Conservation (phyloP, 1,284 basidiomycete genomes). For the Rhodotorula sp. region DNA sequence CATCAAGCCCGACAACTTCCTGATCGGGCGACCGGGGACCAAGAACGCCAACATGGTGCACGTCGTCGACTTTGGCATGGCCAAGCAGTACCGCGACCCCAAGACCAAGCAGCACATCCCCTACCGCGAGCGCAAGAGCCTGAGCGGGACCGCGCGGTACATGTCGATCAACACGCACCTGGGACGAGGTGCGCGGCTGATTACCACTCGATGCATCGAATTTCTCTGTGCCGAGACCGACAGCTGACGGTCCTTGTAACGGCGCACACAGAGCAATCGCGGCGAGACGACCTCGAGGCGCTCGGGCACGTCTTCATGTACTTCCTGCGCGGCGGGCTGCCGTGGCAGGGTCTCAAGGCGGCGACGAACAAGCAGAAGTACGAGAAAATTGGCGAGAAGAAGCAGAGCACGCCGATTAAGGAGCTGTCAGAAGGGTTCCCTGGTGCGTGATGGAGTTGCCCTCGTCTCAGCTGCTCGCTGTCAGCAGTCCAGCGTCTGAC, state of each 20-base stretch:
- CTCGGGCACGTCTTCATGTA: conserved; percentile 98
- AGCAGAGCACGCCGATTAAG: conserved; percentile 92
- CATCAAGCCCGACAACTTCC: conserved; percentile 97
- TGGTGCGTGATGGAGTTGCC: conserved; percentile 58
- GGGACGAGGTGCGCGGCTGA: conserved; percentile 65
- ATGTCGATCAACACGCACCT: conserved; percentile 98
- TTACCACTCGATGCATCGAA: neutral
- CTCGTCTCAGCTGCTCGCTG: neutral
- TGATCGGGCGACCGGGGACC: conserved; percentile 85
- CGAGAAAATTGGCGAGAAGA: conserved; percentile 99
- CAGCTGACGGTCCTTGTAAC: conserved; percentile 13
- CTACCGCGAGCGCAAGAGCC: conserved; percentile 89
- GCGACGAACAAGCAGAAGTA: conserved; percentile 98
- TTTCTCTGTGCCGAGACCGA: no score
- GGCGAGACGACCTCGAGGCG: conserved; percentile 90
- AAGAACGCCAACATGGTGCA: conserved; percentile 84
- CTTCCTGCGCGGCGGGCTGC: conserved; percentile 84
- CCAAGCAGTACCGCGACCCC: conserved; percentile 94
- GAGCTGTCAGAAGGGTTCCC: conserved; percentile 91
- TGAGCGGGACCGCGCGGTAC: conserved; percentile 87
- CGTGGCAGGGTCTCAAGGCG: conserved; percentile 93
- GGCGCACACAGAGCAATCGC: conserved; percentile 72
- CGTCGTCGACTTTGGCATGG: conserved; percentile 93
- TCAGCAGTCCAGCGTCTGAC: neutral
- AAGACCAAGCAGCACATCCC: conserved; percentile 97